Evolutionary conservation across 2,329 filamentous ascomycete species (phyloP).

Genomic region (Scedosporium minutisporum): DNA sequence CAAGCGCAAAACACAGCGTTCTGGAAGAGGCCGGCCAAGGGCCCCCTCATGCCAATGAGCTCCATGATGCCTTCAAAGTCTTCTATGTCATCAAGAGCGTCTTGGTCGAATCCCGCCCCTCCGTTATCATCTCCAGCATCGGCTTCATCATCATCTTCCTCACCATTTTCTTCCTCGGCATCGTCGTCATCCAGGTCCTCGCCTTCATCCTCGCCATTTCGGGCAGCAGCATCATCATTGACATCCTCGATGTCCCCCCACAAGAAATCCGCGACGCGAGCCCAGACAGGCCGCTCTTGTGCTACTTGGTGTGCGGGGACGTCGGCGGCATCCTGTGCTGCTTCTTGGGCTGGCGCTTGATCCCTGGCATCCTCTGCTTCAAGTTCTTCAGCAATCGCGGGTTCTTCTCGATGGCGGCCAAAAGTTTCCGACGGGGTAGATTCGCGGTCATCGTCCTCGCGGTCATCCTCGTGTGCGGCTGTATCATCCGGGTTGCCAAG

Average conservation of each 20-base stretch:
- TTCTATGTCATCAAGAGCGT: constrained; percentile 75
- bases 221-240: constrained; percentile 23
- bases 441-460: neutral
- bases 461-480: neutral
- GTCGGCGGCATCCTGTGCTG: constrained; percentile 9
- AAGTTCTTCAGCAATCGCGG: neutral
- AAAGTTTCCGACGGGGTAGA: neutral
- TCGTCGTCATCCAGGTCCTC: neutral
- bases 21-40: constrained; percentile 79
- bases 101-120: constrained; percentile 50
- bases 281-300: neutral
- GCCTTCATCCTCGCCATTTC: constrained; percentile 50
- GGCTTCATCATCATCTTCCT: constrained; percentile 27
- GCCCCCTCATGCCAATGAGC: constrained; percentile 91
- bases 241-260: constrained; percentile 43
- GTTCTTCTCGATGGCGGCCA: neutral
- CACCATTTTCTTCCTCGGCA: constrained; percentile 28
- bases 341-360: neutral
- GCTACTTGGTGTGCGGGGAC: neutral
- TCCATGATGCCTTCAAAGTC: constrained; percentile 95
- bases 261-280: constrained; percentile 46
- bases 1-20: constrained; percentile 93
- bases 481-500: neutral
- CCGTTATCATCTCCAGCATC: constrained; percentile 29
- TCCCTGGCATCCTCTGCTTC: neutral